Evolutionary conservation across 1,284 basidiomycete species (phyloP).

Genomic region (Nidula niveotomentosa): DNA sequence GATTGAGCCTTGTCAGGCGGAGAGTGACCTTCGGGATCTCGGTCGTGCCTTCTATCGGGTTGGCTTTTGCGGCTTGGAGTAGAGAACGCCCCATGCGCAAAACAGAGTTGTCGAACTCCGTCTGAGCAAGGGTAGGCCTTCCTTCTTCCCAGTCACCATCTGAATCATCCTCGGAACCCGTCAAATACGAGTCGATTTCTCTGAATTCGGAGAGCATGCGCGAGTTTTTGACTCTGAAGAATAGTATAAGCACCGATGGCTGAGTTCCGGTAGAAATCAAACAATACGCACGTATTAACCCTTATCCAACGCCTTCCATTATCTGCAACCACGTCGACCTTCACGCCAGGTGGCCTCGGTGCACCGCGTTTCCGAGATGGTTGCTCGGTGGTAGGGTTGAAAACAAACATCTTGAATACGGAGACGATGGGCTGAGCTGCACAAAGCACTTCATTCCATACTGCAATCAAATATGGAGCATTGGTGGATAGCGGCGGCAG

Average conservation of each 20-base stretch:
- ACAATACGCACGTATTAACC: slow-evolving; percentile 74
- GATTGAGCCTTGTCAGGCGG: slow-evolving; percentile 69
- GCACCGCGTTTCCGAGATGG: slow-evolving; percentile 13
- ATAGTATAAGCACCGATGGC: too few species aligned
- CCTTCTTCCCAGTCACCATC: slow-evolving; percentile 46
- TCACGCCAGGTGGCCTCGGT: slow-evolving; percentile 46
- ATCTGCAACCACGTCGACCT: slow-evolving; percentile 79
- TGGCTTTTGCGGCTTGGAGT: slow-evolving; percentile 57
- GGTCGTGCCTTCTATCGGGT: slow-evolving; percentile 37
- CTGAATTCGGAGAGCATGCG: slow-evolving; percentile 77
- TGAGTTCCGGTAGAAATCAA: too few species aligned
- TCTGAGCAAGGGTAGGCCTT: slow-evolving; percentile 39
- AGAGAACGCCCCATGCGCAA: slow-evolving; percentile 63
- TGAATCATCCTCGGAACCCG: slow-evolving; percentile 58
- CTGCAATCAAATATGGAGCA: slow-evolving; percentile 72
- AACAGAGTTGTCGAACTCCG: slow-evolving; percentile 72
- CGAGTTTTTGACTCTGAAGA: slow-evolving; percentile 66
- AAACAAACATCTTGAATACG: slow-evolving; percentile 53
- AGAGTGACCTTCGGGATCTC: slow-evolving; percentile 47
- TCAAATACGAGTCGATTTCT: slow-evolving; percentile 80
- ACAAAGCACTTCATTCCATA: slow-evolving; percentile 73
- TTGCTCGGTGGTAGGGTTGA: slow-evolving; percentile 11
- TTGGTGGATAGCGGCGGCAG: slow-evolving; percentile 64
- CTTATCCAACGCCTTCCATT: slow-evolving; percentile 76
- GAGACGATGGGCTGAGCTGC: slow-evolving; percentile 57